Evolutionary conservation across 208 protist species (phyloP).

Genomic region (Lotmaria passim): DNA sequence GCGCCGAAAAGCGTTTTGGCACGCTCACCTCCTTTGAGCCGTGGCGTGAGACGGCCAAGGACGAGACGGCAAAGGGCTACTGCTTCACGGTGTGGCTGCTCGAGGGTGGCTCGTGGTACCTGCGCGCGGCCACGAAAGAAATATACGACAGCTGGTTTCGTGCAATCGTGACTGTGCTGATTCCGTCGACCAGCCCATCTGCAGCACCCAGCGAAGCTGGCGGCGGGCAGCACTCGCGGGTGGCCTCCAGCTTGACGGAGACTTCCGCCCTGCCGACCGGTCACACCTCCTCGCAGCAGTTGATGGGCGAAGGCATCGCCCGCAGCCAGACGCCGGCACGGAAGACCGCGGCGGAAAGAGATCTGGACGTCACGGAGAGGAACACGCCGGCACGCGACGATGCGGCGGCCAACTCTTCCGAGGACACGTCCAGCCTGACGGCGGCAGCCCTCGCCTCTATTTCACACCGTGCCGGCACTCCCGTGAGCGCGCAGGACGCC

Average conservation of each 20-base stretch:
- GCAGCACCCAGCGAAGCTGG: constrained; percentile 16
- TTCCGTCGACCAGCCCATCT: constrained; percentile 23
- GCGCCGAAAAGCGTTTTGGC: constrained; percentile 58
- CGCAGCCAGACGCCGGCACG: constrained; percentile 13
- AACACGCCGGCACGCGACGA: neutral
- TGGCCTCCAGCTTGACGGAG: constrained; percentile 21
- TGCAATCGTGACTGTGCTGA: constrained; percentile 37
- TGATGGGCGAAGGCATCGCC: constrained; percentile 15
- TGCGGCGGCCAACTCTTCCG: neutral
- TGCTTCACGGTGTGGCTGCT: constrained; percentile 73
- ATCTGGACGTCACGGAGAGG: neutral
- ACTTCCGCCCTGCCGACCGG: neutral
- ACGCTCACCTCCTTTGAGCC: constrained; percentile 63
- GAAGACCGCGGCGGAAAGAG: neutral
- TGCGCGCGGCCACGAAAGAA: constrained; percentile 52
- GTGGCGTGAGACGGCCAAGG: constrained; percentile 13
- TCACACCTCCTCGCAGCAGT: neutral
- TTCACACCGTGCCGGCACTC: neutral
- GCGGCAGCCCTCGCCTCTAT: constrained; percentile 17
- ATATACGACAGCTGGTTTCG: constrained; percentile 58
- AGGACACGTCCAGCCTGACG: constrained; percentile 16
- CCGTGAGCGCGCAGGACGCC: constrained; percentile 6
- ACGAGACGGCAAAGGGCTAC: constrained; percentile 28
- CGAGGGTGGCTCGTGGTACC: constrained; percentile 74
- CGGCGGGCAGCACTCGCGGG: constrained; percentile 22